Base-by-base conservation (phyloP, 2,329 filamentous ascomycete genomes). In the Microsporum ferrugineum region DNA sequence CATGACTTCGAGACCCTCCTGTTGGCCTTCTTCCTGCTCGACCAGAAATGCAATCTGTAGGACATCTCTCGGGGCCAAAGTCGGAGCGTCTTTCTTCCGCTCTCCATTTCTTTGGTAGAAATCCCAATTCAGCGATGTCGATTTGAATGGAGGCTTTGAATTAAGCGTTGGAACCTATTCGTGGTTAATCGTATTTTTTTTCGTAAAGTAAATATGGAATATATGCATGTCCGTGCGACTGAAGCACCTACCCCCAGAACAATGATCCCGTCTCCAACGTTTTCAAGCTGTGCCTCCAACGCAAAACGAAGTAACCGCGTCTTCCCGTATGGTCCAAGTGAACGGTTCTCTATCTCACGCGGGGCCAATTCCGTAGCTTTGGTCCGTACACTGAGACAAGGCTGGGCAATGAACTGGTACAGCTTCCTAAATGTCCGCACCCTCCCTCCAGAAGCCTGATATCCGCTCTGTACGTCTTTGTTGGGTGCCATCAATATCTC, bases 381-480 rank as follows among this genome's bases (percentile, higher is more conserved):
- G 0, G 92, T 96, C 65, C 92, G 81, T 62, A 99, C 92, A 65
- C 91, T 89, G 66, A 99, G 78, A 63, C 91, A 88, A 43, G 89
- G 85, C 77, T 95, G 92, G 71, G 91, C 94, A 60, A 95, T 86
- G 71, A 99, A 99, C 73, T 97, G 94, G 73, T 97, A 99, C 63
- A 99, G 77, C 76, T 97, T 97, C 66, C 92, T 81, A 71, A 97
- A 97, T 7, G 90, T 95, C 63, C 94, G 80, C 41, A 88, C 87
- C 57, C 89, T 82, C 3, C 80, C 81, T 61, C 79, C 78, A 1
- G 78, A 79, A 27, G 80, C 79, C 64, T 76, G 72, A 34, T 71
- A 69, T 27, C 75, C 74, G 39, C 73, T 72, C 0, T 71, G 70
- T 64, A 77, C 71, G 31, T 62, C 63, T 10, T 49, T 31, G n/a